phyloP scores from a whole-genome alignment of 176 grass and related monocot genomes.

The Zea mays region DNA sequence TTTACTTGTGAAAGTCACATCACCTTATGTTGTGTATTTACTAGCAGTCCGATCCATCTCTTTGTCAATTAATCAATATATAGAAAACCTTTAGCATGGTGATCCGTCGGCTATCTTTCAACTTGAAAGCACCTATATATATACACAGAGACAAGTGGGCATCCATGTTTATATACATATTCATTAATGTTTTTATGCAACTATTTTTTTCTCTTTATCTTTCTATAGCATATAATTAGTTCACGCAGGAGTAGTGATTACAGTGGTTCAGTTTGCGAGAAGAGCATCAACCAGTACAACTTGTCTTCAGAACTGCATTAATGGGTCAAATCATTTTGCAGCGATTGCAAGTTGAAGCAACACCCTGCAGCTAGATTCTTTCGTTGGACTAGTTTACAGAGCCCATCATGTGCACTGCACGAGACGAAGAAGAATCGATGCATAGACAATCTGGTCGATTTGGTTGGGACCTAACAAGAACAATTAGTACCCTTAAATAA shows the following conservation, averaged over 20 bases:
- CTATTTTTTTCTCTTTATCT: background rate
- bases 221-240: background rate
- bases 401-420: slow-evolving; percentile 62
- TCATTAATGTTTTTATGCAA: background rate
- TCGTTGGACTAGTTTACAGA: slow-evolving; percentile 47
- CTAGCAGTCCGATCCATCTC: too few relatives aligned
- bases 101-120: too few relatives aligned
- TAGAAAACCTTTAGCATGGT: too few relatives aligned
- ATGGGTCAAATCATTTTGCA: slow-evolving; percentile 38
- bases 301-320: slow-evolving; percentile 44
- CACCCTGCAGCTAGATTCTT: slow-evolving; percentile 43
- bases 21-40: too few relatives aligned
- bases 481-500: background rate
- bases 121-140: too few relatives aligned
- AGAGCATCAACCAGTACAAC: slow-evolving; percentile 37
- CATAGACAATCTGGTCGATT: slow-evolving; percentile 28
- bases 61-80: too few relatives aligned
- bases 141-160: too few relatives aligned
- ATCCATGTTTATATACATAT: background rate
- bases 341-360: slow-evolving; percentile 40
- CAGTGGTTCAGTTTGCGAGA: slow-evolving; percentile 24
- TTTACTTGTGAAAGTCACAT: too few relatives aligned
- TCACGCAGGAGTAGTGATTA: background rate
- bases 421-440: slow-evolving; percentile 49
- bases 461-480: slow-evolving; percentile 25